Base-by-base conservation (phyloP, 2,329 filamentous ascomycete genomes). In the Pseudodiploospora longispora region DNA sequence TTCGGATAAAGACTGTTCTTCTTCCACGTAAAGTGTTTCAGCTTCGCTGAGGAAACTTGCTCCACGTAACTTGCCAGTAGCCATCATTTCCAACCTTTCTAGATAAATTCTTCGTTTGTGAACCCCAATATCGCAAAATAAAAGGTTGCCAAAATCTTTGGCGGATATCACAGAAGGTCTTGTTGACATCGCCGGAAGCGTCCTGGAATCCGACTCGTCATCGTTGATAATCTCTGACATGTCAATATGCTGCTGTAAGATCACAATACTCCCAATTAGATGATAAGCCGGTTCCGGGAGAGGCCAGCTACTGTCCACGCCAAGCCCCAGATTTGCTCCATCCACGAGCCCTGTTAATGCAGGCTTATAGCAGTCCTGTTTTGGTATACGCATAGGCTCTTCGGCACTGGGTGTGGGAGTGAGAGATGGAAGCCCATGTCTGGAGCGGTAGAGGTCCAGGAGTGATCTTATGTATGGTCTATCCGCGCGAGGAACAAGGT, bases 71-170 rank as follows among this genome's bases (percentile, higher is more conserved):
- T 29, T 10, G n/a, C 41, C 28, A 10, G 28, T 42, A 4, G 34
- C 34, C 4, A 43, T 36, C 7, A 19, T n/a, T 27, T 38, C 19
- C 10, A 55, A 12, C 8, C 54, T 34, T 6, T 49, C 33, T 4
- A 56, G n/a, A 4, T 56, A 55, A 2, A 48, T 32, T 10, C 42
- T 46, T 1, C 52, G 30, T 30, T 54, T 54, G 27, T 55, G 54
- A 3, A 53, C 53, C 5, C 42, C 48, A 6, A 55, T 44, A 5
- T 54, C 53, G 12, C 51, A 54, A 40, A 56, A 56, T 0, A 56
- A 5, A 1, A 52, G n/a, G 5, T 45, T 46, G 5, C 39, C 28
- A 28, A 55, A 55, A 1, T 46, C 40, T 1, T 36, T 5, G 0
- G 44, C 6, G 0, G 49, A 30, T 0, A 54, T 33, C 1, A 10